Evolutionary conservation across 2,329 filamentous ascomycete genomes (phyloP), one percentile per base, ranked within the genome.

Genomic region (Microsporum canis): DNA sequence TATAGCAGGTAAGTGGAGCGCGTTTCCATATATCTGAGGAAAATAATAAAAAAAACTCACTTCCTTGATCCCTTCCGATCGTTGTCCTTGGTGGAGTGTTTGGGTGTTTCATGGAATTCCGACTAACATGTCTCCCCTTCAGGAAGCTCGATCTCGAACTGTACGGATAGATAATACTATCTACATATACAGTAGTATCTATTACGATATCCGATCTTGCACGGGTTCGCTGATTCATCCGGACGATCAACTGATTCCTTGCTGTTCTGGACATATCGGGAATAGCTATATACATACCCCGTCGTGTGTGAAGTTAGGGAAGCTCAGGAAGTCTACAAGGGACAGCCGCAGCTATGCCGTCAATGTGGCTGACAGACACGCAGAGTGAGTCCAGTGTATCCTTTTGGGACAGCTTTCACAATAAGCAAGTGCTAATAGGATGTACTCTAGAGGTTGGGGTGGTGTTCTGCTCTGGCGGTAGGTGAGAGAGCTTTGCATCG

Each of bases 401-500:
- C n/a, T 23, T 23, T 23, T 23, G 17, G 17, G 29, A 27, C 6
- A n/a, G 38, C 27, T 17, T 33, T 17, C 5, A 5, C 31, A 12
- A 45, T 12, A 23, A 6, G 12, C 49, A 39, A 23, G 17, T 23
- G 36, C 33, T 47, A 14, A 39, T 59, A 47, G 31, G 8, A 27
- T 57, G 29, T 43, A 8, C 29, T 43, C 68, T 71, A 97, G 94
- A 99, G 77, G 88, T 97, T 71, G 94, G 94, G 68, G 91, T 96
- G 65, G 89, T 91, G 73, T 99, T 99, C 80, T 97, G 94, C 82
- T 94, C 90, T 71, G 92, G 91, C 71, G 92, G 91, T 96, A 87
- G 68, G 88, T 87, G 75, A 61, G 59, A 63, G 62, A 23, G 39
- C 36, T 43, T 47, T 29, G 43, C n/a, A 17, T 23, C 27, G 23